Evolutionary conservation across 1,139 yeast species (phyloP).

Genomic region (Ogataea hybrid): DNA sequence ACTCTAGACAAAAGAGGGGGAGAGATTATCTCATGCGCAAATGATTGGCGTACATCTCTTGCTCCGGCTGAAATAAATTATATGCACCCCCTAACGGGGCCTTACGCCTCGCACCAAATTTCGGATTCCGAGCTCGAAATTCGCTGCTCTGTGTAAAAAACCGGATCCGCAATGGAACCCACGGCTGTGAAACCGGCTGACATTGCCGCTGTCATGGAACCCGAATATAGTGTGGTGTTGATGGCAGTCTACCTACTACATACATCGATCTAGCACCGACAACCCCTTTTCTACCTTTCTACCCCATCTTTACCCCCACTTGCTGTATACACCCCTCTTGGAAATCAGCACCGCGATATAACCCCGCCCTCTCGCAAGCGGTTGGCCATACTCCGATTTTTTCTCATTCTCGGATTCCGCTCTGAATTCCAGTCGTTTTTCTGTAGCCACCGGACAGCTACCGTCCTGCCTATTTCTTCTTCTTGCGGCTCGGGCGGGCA

Average conservation of each 20-base stretch:
- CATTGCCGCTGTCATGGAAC: not conserved
- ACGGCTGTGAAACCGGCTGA: not conserved
- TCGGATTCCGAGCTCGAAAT: constrained; percentile 9
- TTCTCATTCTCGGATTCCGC: constrained; percentile 2
- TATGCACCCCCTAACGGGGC: constrained; percentile 6
- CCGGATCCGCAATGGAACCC: not conserved
- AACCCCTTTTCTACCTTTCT: constrained; percentile 1
- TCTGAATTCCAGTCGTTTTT: not conserved
- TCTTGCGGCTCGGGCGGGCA: constrained; percentile 69
- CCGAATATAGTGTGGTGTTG: not conserved
- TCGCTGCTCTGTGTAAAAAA: not conserved
- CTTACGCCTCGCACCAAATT: constrained; percentile 2
- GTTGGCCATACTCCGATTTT: not conserved
- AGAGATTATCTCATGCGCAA: not conserved
- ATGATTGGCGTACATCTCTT: not conserved
- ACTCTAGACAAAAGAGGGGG: constrained; percentile 4
- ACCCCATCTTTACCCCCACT: constrained; percentile 12
- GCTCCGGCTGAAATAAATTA: not conserved
- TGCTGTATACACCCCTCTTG: not conserved
- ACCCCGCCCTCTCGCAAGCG: constrained; percentile 1
- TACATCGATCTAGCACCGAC: not conserved
- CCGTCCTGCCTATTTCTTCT: constrained; percentile 20
- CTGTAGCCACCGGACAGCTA: not conserved
- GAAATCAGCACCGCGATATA: not conserved
- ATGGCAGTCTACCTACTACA: not conserved